Percentiles rank a stretch among this genome's conserved stretches.
Conservation (phyloP, 2,329 filamentous ascomycete genomes). For the Davidsoniella eucalypti region DNA sequence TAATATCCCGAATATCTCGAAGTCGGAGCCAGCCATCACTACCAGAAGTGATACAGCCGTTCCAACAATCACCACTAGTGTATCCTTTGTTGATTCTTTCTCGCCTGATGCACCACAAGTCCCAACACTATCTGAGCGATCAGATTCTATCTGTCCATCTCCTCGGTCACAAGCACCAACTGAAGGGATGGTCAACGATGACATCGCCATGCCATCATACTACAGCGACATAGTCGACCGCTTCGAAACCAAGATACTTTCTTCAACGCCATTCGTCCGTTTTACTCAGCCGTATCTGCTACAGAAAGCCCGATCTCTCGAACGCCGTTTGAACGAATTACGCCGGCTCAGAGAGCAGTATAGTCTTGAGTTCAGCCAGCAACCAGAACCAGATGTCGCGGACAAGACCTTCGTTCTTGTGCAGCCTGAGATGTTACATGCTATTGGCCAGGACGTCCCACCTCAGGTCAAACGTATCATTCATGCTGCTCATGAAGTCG, state of each 20-base stretch:
- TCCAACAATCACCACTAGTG: too few relatives aligned
- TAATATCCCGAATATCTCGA: too few relatives aligned
- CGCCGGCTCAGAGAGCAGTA: conserved; percentile 64
- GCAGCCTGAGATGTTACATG: conserved; percentile 86
- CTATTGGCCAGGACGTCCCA: conserved; percentile 62
- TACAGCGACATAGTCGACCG: conserved; percentile 93
- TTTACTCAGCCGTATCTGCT: conserved; percentile 88
- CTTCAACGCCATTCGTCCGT: conserved; percentile 88
- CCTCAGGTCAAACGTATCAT: conserved; percentile 83
- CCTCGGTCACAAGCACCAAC: too few relatives aligned
- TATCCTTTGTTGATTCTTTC: too few relatives aligned
- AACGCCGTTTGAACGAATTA: conserved; percentile 66
- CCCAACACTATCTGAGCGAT: too few relatives aligned
- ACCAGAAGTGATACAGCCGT: too few relatives aligned
- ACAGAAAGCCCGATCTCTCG: conserved; percentile 81
- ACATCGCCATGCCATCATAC: conserved; percentile 73
- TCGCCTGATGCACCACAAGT: too few relatives aligned
- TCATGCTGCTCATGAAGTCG: conserved; percentile 86
- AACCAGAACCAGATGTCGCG: conserved; percentile 31
- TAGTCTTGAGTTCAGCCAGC: conserved; percentile 4
- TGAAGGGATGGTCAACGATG: conserved; percentile 24
- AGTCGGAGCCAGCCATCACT: too few relatives aligned
- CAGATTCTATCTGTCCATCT: too few relatives aligned
- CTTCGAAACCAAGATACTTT: conserved; percentile 82
- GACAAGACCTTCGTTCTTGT: conserved; percentile 68